Evolutionary conservation across 1,139 yeast species (phyloP).

Genomic region (Yamadazyma trypodendri): DNA sequence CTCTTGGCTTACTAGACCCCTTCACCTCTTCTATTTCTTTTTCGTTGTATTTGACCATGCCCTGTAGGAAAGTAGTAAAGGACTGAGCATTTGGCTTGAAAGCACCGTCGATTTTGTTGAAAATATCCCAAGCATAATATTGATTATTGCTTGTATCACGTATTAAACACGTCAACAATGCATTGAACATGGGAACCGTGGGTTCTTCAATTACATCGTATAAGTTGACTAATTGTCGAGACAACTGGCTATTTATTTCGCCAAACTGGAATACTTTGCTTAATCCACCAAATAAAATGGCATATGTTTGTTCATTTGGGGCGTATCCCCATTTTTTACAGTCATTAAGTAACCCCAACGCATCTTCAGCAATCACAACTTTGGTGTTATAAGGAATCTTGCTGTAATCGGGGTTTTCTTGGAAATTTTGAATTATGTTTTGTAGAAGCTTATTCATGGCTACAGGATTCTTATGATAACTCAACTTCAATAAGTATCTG

Average conservation of each 20-base stretch:
- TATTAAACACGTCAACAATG: slow-evolving; percentile 35
- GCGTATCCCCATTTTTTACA: slow-evolving; percentile 62
- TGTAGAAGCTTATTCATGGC: slow-evolving; percentile 61
- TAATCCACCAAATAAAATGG: slow-evolving; percentile 58
- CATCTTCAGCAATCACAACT: slow-evolving; percentile 34
- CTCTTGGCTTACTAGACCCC: slow-evolving; percentile 17
- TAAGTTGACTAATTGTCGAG: slow-evolving; percentile 23
- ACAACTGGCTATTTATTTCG: slow-evolving; percentile 20
- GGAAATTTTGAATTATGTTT: slow-evolving; percentile 38
- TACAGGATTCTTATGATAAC: slow-evolving; percentile 45
- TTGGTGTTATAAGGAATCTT: neutral
- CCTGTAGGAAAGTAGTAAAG: slow-evolving; percentile 41
- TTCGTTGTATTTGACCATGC: slow-evolving; percentile 27
- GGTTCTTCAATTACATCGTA: slow-evolving; percentile 20
- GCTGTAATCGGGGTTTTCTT: slow-evolving; percentile 10
- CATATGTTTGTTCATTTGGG: slow-evolving; percentile 51
- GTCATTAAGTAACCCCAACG: slow-evolving; percentile 49
- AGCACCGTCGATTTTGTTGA: slow-evolving; percentile 24
- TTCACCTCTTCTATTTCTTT: slow-evolving; percentile 18
- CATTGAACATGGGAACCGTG: slow-evolving; percentile 32
- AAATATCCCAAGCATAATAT: slow-evolving; percentile 38
- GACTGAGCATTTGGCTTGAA: slow-evolving; percentile 37
- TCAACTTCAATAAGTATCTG: slow-evolving; percentile 47
- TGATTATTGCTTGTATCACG: slow-evolving; percentile 36
- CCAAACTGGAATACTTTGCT: slow-evolving; percentile 44